Evolutionary conservation across 345 rosid species (phyloP).

Genomic region (Cochlearia excelsa): DNA sequence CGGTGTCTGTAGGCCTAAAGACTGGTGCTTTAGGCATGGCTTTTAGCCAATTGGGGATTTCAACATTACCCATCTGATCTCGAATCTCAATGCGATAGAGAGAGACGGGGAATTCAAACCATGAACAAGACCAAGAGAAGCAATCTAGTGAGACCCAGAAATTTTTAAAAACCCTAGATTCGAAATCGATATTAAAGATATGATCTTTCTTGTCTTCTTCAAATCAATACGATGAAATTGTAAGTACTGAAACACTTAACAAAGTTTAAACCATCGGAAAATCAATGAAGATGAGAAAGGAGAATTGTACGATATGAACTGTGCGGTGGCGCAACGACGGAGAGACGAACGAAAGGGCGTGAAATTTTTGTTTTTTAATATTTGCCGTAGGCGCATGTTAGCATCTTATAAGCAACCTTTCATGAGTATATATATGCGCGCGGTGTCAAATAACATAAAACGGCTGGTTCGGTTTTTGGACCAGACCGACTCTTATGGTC

Average conservation of each 20-base stretch:
- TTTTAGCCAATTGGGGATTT: slow-evolving; percentile 87
- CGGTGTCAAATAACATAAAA: slow-evolving; percentile 4
- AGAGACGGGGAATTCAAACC: slow-evolving; percentile 17
- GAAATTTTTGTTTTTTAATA: slow-evolving; percentile 26
- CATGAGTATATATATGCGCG: slow-evolving; percentile 26
- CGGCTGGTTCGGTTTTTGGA: slow-evolving; percentile 16
- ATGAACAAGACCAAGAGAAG: not conserved
- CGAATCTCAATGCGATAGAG: slow-evolving; percentile 7
- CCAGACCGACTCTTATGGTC: slow-evolving; percentile 1
- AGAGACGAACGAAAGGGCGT: slow-evolving; percentile 26
- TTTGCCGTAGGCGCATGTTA: slow-evolving; percentile 42
- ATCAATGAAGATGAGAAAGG: not conserved
- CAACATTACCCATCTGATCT: slow-evolving; percentile 66
- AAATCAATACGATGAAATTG: slow-evolving; percentile 24
- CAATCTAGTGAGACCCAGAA: slow-evolving; percentile 6
- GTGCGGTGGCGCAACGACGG: slow-evolving; percentile 39
- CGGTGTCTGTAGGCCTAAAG: slow-evolving; percentile 92
- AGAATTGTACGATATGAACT: slow-evolving; percentile 40
- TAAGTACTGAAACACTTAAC: not conserved
- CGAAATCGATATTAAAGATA: slow-evolving; percentile 11
- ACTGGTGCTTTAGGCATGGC: slow-evolving; percentile 86
- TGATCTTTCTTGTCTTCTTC: not conserved
- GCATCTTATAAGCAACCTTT: not conserved
- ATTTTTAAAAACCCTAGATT: slow-evolving; percentile 46
- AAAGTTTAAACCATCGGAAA: not conserved